Percentiles rank a stretch among this genome's conserved stretches.
These are phyloP conservation scores for Drosera capensis DNA, from an alignment of 148 eudicot species.

Conservation along the genomic window DNA sequence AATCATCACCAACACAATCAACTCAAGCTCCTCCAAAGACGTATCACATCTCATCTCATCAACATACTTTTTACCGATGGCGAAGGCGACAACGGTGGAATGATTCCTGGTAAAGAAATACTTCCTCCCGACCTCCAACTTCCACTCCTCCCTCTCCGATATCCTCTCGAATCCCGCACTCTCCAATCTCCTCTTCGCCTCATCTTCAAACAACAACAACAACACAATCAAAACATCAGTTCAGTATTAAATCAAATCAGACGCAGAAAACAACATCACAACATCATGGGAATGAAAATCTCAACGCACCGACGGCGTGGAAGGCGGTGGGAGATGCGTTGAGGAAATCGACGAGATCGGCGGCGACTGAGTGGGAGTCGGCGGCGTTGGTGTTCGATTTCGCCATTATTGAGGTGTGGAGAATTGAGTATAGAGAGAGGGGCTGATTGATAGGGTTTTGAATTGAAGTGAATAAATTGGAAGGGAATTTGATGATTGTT, in stretches of 20 bases:
- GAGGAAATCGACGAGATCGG: slow-evolving; percentile 41
- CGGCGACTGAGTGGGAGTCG: slow-evolving; percentile 31
- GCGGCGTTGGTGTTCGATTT: slow-evolving; percentile 4
- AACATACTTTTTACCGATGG: slow-evolving; percentile 90
- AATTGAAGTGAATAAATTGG: too few species aligned
- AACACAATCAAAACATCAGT: neutral
- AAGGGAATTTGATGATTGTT: too few species aligned
- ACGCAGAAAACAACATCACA: neutral
- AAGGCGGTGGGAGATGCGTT: slow-evolving; percentile 75
- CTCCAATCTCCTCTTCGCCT: slow-evolving; percentile 62
- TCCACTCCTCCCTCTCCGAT: slow-evolving; percentile 82
- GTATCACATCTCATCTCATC: too few species aligned
- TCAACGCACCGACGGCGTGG: slow-evolving; percentile 55
- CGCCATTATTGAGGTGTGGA: neutral
- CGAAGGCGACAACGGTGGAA: slow-evolving; percentile 88
- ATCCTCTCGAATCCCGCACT: slow-evolving; percentile 67
- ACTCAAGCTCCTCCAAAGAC: too few species aligned
- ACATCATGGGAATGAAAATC: too few species aligned
- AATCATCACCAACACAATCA: too few species aligned
- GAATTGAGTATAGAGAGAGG: too few species aligned
- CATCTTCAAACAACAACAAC: slow-evolving; percentile 29
- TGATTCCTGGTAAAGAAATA: slow-evolving; percentile 86
- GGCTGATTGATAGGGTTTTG: too few species aligned
- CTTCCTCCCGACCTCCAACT: slow-evolving; percentile 52
- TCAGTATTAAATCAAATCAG: neutral